phyloP scores from a whole-genome alignment of 352 stramenopile genomes.

The Sclerospora graminicola region DNA sequence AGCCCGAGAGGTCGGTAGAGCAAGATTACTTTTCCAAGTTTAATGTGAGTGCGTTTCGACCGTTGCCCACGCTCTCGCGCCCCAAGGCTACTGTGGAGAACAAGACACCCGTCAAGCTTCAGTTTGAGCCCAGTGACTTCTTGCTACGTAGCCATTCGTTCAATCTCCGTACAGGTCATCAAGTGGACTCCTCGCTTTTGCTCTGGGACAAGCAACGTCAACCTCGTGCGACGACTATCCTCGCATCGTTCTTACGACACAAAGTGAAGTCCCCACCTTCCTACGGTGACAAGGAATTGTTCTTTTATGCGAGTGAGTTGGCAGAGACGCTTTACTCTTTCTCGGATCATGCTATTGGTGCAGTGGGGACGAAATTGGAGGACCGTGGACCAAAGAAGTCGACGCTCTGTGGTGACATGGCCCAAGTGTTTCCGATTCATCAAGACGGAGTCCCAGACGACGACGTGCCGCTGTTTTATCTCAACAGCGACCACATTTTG shows the following conservation, averaged over 20 bases:
- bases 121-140: conserved; percentile 20
- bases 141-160: conserved; percentile 23
- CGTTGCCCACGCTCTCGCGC: conserved; percentile 10
- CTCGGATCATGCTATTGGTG: conserved; percentile 31
- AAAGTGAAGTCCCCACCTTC: conserved; percentile 18
- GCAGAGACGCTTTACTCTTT: conserved; percentile 34
- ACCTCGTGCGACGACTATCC: conserved; percentile 26
- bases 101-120: conserved; percentile 6
- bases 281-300: conserved; percentile 41
- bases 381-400: conserved; percentile 18
- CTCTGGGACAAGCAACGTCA: conserved; percentile 33
- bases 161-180: conserved; percentile 25
- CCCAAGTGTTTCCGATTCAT: conserved; percentile 39
- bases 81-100: conserved; percentile 10
- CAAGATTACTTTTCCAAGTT: conserved; percentile 23
- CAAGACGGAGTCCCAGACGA: conserved; percentile 12
- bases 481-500: conserved; percentile 48
- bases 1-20: conserved; percentile 10
- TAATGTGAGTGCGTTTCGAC: conserved; percentile 14
- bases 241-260: conserved; percentile 23
- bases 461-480: conserved; percentile 31
- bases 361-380: conserved; percentile 25
- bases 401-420: conserved; percentile 36
- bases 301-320: conserved; percentile 33
- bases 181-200: conserved; percentile 35